phyloP scores from a whole-genome alignment of 306 rosid species.

The Lablab purpureus region DNA sequence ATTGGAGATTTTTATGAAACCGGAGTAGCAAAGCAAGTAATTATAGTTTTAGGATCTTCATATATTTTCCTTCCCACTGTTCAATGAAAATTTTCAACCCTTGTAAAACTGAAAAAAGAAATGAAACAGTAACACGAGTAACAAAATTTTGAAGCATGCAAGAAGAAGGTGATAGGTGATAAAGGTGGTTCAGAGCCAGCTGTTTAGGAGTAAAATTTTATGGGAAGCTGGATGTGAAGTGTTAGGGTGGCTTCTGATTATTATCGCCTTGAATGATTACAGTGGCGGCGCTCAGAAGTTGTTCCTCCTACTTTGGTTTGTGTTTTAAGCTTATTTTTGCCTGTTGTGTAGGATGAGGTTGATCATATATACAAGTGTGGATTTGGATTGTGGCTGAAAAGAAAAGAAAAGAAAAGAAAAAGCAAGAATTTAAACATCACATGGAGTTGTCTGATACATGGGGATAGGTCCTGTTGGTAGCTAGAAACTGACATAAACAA shows the following conservation, averaged over 20 bases:
- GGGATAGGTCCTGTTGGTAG: constrained; percentile 50
- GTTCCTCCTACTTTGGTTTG: constrained; percentile 68
- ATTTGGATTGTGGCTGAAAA: constrained; percentile 45
- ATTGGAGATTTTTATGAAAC: constrained; percentile 39
- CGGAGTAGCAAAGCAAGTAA: neutral
- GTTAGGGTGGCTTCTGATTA: constrained; percentile 54
- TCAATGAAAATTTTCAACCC: neutral
- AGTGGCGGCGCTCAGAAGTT: constrained; percentile 91
- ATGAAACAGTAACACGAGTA: too few species aligned
- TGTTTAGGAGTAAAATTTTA: constrained; percentile 12
- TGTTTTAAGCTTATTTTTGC: constrained; percentile 9
- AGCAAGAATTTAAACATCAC: constrained; percentile 67
- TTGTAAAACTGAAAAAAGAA: neutral
- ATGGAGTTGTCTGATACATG: constrained; percentile 70
- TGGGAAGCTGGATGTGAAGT: constrained; percentile 54
- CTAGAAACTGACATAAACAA: constrained; percentile 47
- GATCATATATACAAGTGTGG: constrained; percentile 17
- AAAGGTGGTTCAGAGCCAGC: constrained; percentile 16
- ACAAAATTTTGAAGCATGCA: constrained; percentile 14
- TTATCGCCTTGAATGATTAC: constrained; percentile 71
- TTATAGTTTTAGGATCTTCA: constrained; percentile 2
- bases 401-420: constrained; percentile 2
- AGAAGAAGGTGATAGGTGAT: neutral
- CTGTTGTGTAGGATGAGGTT: constrained; percentile 36
- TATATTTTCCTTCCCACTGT: neutral